A percentile compares a stretch with the other conserved stretches of the same genome.
Evolutionary conservation across 352 stramenopile species (phyloP).

Genomic region (Globisporangium nunn): DNA sequence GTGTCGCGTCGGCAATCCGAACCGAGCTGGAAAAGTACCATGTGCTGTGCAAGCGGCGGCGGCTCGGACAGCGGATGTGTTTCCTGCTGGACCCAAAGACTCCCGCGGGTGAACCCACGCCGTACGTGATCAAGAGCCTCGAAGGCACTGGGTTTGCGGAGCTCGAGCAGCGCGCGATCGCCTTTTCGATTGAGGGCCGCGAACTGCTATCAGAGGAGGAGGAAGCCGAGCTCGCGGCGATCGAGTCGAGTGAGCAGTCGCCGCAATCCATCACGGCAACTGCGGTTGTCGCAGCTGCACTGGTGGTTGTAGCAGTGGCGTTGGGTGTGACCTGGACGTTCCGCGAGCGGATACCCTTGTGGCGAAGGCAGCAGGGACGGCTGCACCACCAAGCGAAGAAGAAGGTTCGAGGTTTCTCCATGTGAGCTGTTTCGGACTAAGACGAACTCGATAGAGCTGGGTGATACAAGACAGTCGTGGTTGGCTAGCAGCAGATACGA

Average conservation of each 20-base stretch:
- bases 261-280: no score
- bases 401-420: no score
- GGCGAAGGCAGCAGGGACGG: no score
- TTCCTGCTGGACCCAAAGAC: slow-evolving; percentile 51
- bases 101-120: slow-evolving; percentile 28
- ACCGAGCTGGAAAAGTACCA: slow-evolving; percentile 67
- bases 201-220: slow-evolving; percentile 43
- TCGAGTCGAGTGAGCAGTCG: slow-evolving; percentile 19
- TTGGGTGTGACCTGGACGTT: no score
- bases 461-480: no score
- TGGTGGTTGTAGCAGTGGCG: no score
- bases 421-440: no score
- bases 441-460: no score
- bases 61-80: slow-evolving; percentile 55
- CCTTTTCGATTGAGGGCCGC: slow-evolving; percentile 72
- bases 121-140: slow-evolving; percentile 48
- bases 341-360: no score
- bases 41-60: slow-evolving; percentile 51
- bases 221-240: slow-evolving; percentile 43
- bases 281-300: no score
- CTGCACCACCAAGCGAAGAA: no score
- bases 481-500: no score
- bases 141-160: slow-evolving; percentile 42
- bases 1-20: slow-evolving; percentile 34
- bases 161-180: slow-evolving; percentile 67